Evolutionary conservation across 2,329 filamentous ascomycete species (phyloP).

Genomic region (Hypoxylon sp.): DNA sequence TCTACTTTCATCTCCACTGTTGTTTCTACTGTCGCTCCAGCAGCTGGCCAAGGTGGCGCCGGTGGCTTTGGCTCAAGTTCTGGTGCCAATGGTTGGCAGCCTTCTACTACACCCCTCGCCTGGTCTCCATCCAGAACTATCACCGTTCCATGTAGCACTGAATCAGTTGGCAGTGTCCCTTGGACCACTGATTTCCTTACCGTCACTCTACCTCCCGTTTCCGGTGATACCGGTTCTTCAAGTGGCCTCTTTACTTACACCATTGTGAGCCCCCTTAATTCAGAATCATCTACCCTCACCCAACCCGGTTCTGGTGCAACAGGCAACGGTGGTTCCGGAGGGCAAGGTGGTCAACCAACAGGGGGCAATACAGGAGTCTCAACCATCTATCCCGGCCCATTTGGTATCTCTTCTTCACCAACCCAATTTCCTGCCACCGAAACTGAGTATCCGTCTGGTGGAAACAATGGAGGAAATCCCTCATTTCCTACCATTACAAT

Average conservation of each 20-base stretch:
- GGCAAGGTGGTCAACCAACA: slow-evolving; percentile 40
- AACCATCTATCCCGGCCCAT: slow-evolving; percentile 46
- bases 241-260: slow-evolving; percentile 48
- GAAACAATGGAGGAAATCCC: slow-evolving; percentile 38
- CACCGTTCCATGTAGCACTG: slow-evolving; percentile 41
- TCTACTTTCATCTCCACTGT: slow-evolving; percentile 55
- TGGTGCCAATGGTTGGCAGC: slow-evolving; percentile 38
- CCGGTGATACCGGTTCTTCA: slow-evolving; percentile 40
- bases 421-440: slow-evolving; percentile 35
- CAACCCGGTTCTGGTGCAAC: slow-evolving; percentile 20
- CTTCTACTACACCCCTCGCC: slow-evolving; percentile 40
- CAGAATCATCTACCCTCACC: slow-evolving; percentile 17
- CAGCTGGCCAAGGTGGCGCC: slow-evolving; percentile 38
- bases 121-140: slow-evolving; percentile 46
- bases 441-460: slow-evolving; percentile 38
- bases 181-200: slow-evolving; percentile 53
- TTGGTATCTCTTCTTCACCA: slow-evolving; percentile 46
- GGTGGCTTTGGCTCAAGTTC: slow-evolving; percentile 40
- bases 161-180: slow-evolving; percentile 38
- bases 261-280: slow-evolving; percentile 45
- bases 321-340: slow-evolving; percentile 40
- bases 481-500: slow-evolving; percentile 50
- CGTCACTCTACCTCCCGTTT: slow-evolving; percentile 47
- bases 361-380: slow-evolving; percentile 32
- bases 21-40: slow-evolving; percentile 46